Conservation (phyloP, 2,329 filamentous ascomycete species). For the Decorospora gaudefroyi region DNA sequence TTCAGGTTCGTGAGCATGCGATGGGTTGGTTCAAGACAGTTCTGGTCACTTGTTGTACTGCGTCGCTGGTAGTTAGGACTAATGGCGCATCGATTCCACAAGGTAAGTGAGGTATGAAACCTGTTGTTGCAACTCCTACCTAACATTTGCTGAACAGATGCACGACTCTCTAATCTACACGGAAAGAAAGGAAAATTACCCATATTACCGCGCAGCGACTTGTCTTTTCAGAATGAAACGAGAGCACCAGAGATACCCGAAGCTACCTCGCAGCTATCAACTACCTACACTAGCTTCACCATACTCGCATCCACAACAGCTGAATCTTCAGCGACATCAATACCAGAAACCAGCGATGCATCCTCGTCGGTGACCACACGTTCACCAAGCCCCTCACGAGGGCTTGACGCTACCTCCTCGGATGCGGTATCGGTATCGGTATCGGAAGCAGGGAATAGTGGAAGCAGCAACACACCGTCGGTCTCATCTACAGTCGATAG, state of each 20-base stretch:
- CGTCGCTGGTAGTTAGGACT: constrained; percentile 2
- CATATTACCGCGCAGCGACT: constrained; percentile 11
- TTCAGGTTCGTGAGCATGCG: constrained; percentile 38
- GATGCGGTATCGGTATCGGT: neutral
- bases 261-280: neutral
- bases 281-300: neutral
- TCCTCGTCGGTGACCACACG: neutral
- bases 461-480: neutral
- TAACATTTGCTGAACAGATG: neutral
- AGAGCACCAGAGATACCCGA: neutral
- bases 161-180: constrained; percentile 1
- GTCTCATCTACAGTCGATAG: neutral
- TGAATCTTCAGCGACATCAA: neutral
- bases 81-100: constrained; percentile 1
- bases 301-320: neutral
- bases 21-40: constrained; percentile 43
- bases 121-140: neutral
- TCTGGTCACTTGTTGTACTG: constrained; percentile 22
- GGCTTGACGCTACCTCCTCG: neutral
- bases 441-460: neutral
- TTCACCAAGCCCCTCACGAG: neutral
- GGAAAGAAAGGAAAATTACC: constrained; percentile 1
- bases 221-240: constrained; percentile 13
- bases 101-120: neutral
- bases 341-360: neutral